Base-by-base conservation (phyloP, 2,329 filamentous ascomycete species). In the Curvularia lunata region DNA sequence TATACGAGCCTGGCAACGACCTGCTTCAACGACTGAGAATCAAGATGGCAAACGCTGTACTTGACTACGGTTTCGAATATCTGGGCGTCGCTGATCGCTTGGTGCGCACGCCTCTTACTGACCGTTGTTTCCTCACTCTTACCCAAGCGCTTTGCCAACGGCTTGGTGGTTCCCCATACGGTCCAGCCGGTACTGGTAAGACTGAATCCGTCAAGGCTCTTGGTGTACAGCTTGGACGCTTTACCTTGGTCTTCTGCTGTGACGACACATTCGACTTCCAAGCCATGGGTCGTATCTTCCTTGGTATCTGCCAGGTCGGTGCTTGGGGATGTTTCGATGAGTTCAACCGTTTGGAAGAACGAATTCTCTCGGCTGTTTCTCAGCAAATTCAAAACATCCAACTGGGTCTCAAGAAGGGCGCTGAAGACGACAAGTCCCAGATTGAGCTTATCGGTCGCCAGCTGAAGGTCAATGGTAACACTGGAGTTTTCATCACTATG, bases 311-410 rank as follows among this genome's bases (percentile, higher is more conserved):
- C 76, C 95, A 99, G 77, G 95, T 99, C 47, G 95, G 95, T 76
- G 95, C 95, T 4, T 99, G 95, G 95, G 96, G 96, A 71, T 99
- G 95, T 82, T 99, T 99, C 78, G 95, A 99, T 73, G 95, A 99
- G 81, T 99, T 99, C 84, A 99, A 99, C 79, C 91, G 95, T 85
- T 84, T 99, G 19, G 95, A 99, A 73, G 95, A 99, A 80, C 88
- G 95, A 64, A 99, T 99, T 59, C 80, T 99, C 60, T 99, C 96
- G 43, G 95, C 95, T 18, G 96, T 99, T 16, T 99, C 96, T 19
- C 95, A 99, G 77, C 96, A 99, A 76, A 96, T 99, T 52, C 95
- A 99, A 74, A 99, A 99, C 74, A 99, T 99, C 62, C 95, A 99
- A 77, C 87, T 98, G 63, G 95, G 96, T 56, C 83, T 99, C 53